Evolutionary conservation across 2,329 filamentous ascomycete species (phyloP).

Genomic region (Fusarium avenaceum): DNA sequence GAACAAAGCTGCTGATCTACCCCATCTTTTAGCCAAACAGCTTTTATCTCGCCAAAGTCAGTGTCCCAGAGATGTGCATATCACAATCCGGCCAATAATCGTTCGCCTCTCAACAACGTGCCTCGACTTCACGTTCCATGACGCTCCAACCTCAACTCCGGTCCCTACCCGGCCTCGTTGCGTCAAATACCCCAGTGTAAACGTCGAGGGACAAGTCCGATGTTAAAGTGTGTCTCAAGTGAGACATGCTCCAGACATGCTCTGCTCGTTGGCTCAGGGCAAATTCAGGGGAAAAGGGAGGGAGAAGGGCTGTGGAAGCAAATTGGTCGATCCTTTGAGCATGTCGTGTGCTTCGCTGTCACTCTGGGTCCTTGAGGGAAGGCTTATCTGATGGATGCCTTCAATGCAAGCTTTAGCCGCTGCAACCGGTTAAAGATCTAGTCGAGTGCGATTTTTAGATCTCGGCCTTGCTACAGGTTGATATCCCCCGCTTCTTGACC

Average conservation of each 20-base stretch:
- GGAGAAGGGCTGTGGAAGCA: conserved; percentile 25
- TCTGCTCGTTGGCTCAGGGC: conserved; percentile 18
- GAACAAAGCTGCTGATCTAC: conserved; percentile 26
- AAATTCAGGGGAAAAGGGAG: conserved; percentile 36
- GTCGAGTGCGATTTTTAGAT: conserved; percentile 9
- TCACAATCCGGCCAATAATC: conserved; percentile 40
- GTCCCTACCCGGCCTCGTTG: conserved; percentile 17
- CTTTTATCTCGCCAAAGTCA: conserved; percentile 37
- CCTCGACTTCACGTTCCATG: conserved; percentile 38
- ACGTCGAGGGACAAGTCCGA: conserved; percentile 12
- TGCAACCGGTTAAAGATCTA: conserved; percentile 13
- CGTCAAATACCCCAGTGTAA: conserved; percentile 13
- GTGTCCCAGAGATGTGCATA: conserved; percentile 39
- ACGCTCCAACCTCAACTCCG: conserved; percentile 31
- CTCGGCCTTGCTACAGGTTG: conserved; percentile 11
- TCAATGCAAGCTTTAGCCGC: conserved; percentile 20
- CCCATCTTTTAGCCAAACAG: conserved; percentile 47
- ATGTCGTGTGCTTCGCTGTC: conserved; percentile 40
- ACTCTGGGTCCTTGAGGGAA: background rate
- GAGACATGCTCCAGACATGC: conserved; percentile 35
- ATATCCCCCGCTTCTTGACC: conserved; percentile 13
- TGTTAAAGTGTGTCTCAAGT: conserved; percentile 18
- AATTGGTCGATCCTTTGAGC: conserved; percentile 15
- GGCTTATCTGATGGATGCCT: conserved; percentile 12
- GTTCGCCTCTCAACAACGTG: conserved; percentile 44